Percentiles rank a stretch among this genome's conserved stretches.
These are phyloP conservation scores for Coniochaeta ligniaria DNA, from an alignment of 2,329 filamentous ascomycete genomes.

Conservation along the genomic window DNA sequence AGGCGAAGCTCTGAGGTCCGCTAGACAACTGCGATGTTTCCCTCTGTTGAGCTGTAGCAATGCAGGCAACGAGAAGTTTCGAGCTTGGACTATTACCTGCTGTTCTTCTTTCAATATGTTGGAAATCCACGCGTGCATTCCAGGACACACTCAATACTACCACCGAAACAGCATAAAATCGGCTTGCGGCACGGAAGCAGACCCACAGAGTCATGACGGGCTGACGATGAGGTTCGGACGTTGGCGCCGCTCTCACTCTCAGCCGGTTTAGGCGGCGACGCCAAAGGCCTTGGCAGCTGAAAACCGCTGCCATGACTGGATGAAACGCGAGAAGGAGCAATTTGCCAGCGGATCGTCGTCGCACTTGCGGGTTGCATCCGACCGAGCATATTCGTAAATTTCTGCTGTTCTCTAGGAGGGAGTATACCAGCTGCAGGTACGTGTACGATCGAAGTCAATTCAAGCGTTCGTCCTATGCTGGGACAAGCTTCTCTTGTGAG, in stretches of 20 bases:
- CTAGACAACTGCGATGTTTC: no score
- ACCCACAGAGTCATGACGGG: neutral
- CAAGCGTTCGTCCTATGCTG: neutral
- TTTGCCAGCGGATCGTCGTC: neutral
- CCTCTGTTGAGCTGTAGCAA: no score
- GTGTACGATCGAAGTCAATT: neutral
- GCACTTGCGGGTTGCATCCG: neutral
- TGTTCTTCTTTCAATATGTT: no score
- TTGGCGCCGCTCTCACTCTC: neutral
- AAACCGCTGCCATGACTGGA: neutral
- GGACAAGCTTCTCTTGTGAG: neutral
- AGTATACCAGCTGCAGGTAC: no score
- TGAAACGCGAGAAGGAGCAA: neutral
- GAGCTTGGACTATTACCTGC: no score
- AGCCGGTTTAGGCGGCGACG: neutral
- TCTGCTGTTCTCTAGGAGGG: neutral
- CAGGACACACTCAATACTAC: no score
- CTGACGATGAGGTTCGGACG: neutral
- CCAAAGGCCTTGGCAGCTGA: neutral
- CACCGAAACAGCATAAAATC: neutral
- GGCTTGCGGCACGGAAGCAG: neutral
- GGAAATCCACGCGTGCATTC: no score
- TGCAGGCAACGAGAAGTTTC: no score
- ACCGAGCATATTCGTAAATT: neutral
- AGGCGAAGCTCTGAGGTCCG: no score